phyloP scores from a whole-genome alignment of 2,329 filamentous ascomycete species.

The Ophiostoma sp. region DNA sequence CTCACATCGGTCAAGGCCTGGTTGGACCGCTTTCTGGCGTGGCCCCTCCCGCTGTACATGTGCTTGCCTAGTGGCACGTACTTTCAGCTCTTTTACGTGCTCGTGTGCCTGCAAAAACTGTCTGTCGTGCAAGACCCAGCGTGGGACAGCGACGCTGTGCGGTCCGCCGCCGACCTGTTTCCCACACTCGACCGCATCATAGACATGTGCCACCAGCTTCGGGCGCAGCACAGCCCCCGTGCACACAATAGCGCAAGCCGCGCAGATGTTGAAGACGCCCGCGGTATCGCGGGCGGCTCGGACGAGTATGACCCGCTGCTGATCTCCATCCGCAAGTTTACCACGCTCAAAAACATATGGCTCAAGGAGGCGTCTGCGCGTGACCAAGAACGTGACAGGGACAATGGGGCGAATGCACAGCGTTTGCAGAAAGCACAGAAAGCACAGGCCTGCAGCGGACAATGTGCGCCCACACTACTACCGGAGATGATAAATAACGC shows the following conservation, averaged over 20 bases:
- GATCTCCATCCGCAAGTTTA: background rate
- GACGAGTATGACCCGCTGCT: background rate
- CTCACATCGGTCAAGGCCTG: conserved; percentile 21
- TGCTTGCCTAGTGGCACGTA: background rate
- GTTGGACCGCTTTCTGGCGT: conserved; percentile 23
- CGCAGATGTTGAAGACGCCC: background rate
- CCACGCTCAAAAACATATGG: background rate
- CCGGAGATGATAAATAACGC: background rate
- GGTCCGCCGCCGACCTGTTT: background rate
- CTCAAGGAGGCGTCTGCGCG: background rate
- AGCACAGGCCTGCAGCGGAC: background rate
- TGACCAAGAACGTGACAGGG: background rate
- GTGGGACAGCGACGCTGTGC: background rate
- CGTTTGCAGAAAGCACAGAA: no score
- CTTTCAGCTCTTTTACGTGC: background rate
- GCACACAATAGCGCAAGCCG: background rate
- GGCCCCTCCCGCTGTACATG: background rate
- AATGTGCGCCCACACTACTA: background rate
- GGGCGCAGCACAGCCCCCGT: background rate
- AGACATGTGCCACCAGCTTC: background rate
- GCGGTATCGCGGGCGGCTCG: background rate
- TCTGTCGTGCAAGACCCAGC: background rate
- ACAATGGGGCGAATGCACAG: background rate
- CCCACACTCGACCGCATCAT: background rate
- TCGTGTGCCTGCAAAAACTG: background rate